Evolutionary conservation across 2,329 filamentous ascomycete genomes (phyloP).

Genomic region (Fragosphaeria purpurea): DNA sequence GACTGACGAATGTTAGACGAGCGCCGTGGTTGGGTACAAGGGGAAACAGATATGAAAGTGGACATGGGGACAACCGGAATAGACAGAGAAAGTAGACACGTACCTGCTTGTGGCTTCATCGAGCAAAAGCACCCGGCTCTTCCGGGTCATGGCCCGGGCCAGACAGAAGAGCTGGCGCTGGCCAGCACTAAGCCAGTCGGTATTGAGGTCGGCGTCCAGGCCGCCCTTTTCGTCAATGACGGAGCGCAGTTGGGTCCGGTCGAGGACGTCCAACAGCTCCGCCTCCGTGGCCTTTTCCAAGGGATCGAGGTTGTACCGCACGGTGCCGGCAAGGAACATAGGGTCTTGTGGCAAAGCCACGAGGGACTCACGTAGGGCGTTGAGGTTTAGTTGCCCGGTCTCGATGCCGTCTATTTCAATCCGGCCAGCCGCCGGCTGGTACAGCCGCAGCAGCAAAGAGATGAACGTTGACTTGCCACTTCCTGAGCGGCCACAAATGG

Average conservation of each 20-base stretch:
- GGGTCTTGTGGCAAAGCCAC: constrained; percentile 41
- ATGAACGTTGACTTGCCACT: constrained; percentile 21
- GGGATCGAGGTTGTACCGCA: constrained; percentile 41
- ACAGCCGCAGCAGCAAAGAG: constrained; percentile 34
- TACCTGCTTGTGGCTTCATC: constrained; percentile 33
- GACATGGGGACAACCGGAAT: too few species aligned
- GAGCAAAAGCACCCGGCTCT: constrained; percentile 31
- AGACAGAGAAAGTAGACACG: neutral
- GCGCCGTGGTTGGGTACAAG: too few species aligned
- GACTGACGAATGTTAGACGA: constrained; percentile 22
- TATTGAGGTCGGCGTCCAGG: constrained; percentile 25
- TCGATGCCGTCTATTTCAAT: constrained; percentile 37
- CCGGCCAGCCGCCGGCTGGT: constrained; percentile 31
- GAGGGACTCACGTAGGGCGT: constrained; percentile 22
- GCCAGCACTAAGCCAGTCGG: constrained; percentile 27
- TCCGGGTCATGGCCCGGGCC: constrained; percentile 34
- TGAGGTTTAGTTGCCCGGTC: constrained; percentile 15
- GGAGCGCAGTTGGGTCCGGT: constrained; percentile 14
- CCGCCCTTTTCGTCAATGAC: constrained; percentile 27
- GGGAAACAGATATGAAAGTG: neutral
- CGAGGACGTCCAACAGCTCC: constrained; percentile 12
- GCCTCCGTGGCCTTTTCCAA: constrained; percentile 25
- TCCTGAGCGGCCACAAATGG: constrained; percentile 26
- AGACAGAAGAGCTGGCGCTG: constrained; percentile 42
- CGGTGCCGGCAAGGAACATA: constrained; percentile 36